These are phyloP conservation scores for Ascocoryne sarcoides DNA, from an alignment of 2,329 filamentous ascomycete species.

Conservation along the genomic window DNA sequence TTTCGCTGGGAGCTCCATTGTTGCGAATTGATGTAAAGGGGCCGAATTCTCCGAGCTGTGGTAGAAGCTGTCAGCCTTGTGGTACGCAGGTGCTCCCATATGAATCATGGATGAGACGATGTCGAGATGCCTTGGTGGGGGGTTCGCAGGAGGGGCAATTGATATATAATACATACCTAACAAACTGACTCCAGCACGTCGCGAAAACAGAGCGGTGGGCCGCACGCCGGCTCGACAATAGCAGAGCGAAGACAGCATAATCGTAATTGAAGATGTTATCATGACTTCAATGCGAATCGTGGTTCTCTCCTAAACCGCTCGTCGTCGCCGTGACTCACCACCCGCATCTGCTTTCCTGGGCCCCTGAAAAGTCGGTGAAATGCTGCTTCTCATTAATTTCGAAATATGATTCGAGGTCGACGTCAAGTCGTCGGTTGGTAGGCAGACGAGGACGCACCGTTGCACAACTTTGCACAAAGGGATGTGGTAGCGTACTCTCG, in stretches of 20 bases:
- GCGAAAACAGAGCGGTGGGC: constrained; percentile 5
- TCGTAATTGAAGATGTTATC: constrained; percentile 22
- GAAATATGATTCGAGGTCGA: too few relatives aligned
- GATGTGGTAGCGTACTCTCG: too few relatives aligned
- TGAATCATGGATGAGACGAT: neutral
- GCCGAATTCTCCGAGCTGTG: constrained; percentile 15
- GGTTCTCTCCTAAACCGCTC: too few relatives aligned
- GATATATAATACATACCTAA: constrained; percentile 10
- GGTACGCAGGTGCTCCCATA: neutral
- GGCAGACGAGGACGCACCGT: too few relatives aligned
- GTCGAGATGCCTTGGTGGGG: neutral
- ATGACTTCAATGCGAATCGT: too few relatives aligned
- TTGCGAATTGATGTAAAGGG: constrained; percentile 15
- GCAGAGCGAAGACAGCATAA: constrained; percentile 17
- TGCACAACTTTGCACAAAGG: too few relatives aligned
- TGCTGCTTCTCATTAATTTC: too few relatives aligned
- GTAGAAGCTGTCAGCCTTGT: constrained; percentile 3
- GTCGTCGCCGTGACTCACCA: too few relatives aligned
- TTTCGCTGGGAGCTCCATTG: constrained; percentile 15
- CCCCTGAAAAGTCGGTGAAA: too few relatives aligned
- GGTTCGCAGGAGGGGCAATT: neutral
- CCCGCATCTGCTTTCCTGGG: too few relatives aligned
- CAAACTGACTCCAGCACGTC: constrained; percentile 8
- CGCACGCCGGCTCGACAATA: constrained; percentile 21
- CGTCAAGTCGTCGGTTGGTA: too few relatives aligned